Base-by-base conservation (phyloP, 139 green algal genomes). In the Zygnema circumcarinatum region DNA sequence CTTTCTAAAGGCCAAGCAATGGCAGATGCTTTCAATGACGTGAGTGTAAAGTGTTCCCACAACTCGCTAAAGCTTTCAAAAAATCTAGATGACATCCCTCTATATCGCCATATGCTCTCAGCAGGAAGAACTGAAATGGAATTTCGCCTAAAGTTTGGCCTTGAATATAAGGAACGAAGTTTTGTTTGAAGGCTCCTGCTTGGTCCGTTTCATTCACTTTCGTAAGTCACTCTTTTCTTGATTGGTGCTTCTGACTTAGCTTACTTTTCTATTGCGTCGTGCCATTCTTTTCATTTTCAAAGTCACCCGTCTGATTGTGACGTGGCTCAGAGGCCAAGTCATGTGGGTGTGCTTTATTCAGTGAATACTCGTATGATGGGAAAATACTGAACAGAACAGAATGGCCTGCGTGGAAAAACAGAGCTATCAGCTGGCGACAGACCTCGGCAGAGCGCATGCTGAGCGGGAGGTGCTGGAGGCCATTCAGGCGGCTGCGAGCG, bases 11-110 rank as follows among this genome's bases (percentile, higher is more conserved):
- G 86, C 38, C 25, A n/a, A 16, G 36, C 54, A 32, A 81, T 87
- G 35, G 47, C 42, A 36, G 86, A 90, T 25, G 86, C 86, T 0
- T 86, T 87, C 56, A 90, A 90, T 67, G 38, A 89, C 67, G 84
- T 87, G 20, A 1, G 81, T 22, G 0, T 52, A n/a, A n/a, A n/a
- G n/a, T n/a, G n/a, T 74, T 1, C 35, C 67, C 35, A 1, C 1
- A 1, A 36, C 25, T 2, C 29, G 29, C 29, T 38, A 80, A 38
- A 38, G 36, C 73, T 80, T 38, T 80, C 73, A 36, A 29, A 29
- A 25, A 56, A 38, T 2, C 32, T 2, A 29, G 36, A 29, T n/a
- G 2, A 25, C 73, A 29, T 36, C 25, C 29, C 31, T 36, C 73
- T 29, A n/a, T n/a, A n/a, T n/a, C n/a, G n/a, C n/a, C n/a, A n/a